phyloP scores from a whole-genome alignment of 2,329 filamentous ascomycete species.

The Zasmidium citrigriseum region DNA sequence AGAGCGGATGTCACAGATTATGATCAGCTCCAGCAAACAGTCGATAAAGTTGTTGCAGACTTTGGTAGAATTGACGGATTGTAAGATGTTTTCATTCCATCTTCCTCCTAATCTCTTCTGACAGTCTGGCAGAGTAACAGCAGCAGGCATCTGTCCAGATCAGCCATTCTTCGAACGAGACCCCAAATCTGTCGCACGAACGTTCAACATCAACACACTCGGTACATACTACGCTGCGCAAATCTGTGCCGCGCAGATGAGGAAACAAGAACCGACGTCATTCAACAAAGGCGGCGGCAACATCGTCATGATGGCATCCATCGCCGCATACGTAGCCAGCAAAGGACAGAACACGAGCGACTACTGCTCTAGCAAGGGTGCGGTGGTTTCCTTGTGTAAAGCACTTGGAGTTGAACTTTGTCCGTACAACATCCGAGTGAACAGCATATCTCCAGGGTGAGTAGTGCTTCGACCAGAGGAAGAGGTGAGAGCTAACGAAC shows the following conservation, averaged over 20 bases:
- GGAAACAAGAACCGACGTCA: background rate
- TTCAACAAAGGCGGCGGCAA: background rate
- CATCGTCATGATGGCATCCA: conserved; percentile 4
- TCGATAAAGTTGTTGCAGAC: background rate
- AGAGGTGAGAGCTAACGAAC: background rate
- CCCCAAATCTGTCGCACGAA: conserved; percentile 1
- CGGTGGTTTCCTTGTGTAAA: conserved; percentile 1
- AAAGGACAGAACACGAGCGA: conserved; percentile 10
- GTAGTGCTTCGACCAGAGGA: background rate
- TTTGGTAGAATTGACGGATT: background rate
- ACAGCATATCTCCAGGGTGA: conserved; percentile 7
- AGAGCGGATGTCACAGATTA: conserved; percentile 2
- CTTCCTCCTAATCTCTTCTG: background rate
- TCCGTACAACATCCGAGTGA: conserved; percentile 1
- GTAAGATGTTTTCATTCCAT: background rate
- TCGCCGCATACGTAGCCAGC: conserved; percentile 2
- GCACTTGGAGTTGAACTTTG: conserved; percentile 1
- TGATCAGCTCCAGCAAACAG: background rate
- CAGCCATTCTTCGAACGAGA: background rate
- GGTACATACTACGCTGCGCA: conserved; percentile 4
- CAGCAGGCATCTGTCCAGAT: background rate
- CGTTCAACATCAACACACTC: background rate
- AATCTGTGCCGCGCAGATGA: background rate
- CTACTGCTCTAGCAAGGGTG: conserved; percentile 6
- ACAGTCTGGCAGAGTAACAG: background rate